These are phyloP conservation scores for Ophioceras dolichostomum DNA, from an alignment of 2,329 filamentous ascomycete species.

Conservation along the genomic window DNA sequence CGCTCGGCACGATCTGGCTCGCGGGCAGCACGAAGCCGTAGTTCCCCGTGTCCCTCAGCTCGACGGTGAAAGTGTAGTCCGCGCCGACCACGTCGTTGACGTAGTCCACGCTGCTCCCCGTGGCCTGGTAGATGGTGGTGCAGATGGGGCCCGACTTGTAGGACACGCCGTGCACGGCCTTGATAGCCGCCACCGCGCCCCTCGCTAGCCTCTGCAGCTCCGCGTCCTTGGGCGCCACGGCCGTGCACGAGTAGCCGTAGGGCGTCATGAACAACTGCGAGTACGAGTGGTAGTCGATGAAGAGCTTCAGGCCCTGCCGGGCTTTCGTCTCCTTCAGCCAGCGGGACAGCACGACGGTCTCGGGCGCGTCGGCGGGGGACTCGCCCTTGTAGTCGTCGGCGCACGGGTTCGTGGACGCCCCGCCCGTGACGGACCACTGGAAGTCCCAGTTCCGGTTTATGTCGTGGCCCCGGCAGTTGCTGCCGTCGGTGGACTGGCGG, in stretches of 20 bases:
- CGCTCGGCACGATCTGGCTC: conserved; percentile 27
- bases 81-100: conserved; percentile 27
- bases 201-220: conserved; percentile 35
- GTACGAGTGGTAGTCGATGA: conserved; percentile 55
- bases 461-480: conserved; percentile 42
- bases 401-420: conserved; percentile 31
- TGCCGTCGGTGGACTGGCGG: conserved; percentile 26
- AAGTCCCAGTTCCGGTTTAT: conserved; percentile 40
- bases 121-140: conserved; percentile 46
- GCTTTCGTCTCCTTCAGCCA: conserved; percentile 19
- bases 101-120: conserved; percentile 32
- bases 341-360: conserved; percentile 33
- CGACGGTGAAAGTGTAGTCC: conserved; percentile 26
- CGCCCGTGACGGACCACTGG: conserved; percentile 28
- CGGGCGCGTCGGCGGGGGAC: conserved; percentile 29
- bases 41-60: conserved; percentile 23
- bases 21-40: conserved; percentile 31
- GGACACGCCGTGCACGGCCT: conserved; percentile 21
- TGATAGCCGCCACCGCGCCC: conserved; percentile 37
- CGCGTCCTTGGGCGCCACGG: conserved; percentile 29
- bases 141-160: conserved; percentile 41
- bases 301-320: conserved; percentile 41
- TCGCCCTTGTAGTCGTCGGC: conserved; percentile 26
- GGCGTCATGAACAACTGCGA: conserved; percentile 49
- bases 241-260: conserved; percentile 47